Conservation (phyloP, 805 yeast genomes). For the Candida chauliodis region DNA sequence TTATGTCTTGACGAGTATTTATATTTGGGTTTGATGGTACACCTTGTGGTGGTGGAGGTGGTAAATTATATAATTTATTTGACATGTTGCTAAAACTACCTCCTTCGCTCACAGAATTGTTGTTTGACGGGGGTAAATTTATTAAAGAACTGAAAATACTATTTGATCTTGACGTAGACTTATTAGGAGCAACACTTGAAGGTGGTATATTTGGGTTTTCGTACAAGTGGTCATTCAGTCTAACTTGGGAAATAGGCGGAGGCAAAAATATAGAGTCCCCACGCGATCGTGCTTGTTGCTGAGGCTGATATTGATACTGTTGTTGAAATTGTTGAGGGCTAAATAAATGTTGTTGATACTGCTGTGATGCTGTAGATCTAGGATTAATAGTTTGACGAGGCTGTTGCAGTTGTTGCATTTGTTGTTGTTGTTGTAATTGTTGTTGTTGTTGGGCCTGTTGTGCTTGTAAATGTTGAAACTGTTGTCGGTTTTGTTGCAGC, state of each 20-base stretch:
- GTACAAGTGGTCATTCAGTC: slow-evolving; percentile 10
- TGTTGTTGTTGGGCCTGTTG: slow-evolving; percentile 1
- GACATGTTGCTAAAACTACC: slow-evolving; percentile 7
- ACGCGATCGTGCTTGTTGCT: slow-evolving; percentile 22
- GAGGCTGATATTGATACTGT: slow-evolving; percentile 7
- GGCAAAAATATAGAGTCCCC: slow-evolving; percentile 39
- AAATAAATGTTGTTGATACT: slow-evolving; percentile 3
- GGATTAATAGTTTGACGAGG: slow-evolving; percentile 5
- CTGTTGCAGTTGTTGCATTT: slow-evolving; percentile 3
- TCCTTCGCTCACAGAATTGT: slow-evolving; percentile 30
- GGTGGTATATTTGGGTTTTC: slow-evolving; percentile 7
- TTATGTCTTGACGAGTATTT: slow-evolving; percentile 20
- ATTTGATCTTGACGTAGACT: slow-evolving; percentile 30
- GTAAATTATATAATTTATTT: not conserved
- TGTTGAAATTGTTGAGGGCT: slow-evolving; percentile 5
- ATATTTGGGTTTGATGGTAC: slow-evolving; percentile 12
- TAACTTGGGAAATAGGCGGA: slow-evolving; percentile 26
- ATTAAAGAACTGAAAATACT: slow-evolving; percentile 38
- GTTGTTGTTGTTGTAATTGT: slow-evolving; percentile 5
- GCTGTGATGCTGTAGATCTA: slow-evolving; percentile 3
- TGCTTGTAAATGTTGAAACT: not conserved
- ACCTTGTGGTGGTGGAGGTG: slow-evolving; percentile 1
- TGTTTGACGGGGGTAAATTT: slow-evolving; percentile 34
- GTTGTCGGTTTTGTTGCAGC: slow-evolving; percentile 4
- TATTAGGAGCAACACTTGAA: slow-evolving; percentile 10